These are phyloP conservation scores for Lentinula guzmanii DNA, from an alignment of 768 basidiomycete species.

Conservation along the genomic window DNA sequence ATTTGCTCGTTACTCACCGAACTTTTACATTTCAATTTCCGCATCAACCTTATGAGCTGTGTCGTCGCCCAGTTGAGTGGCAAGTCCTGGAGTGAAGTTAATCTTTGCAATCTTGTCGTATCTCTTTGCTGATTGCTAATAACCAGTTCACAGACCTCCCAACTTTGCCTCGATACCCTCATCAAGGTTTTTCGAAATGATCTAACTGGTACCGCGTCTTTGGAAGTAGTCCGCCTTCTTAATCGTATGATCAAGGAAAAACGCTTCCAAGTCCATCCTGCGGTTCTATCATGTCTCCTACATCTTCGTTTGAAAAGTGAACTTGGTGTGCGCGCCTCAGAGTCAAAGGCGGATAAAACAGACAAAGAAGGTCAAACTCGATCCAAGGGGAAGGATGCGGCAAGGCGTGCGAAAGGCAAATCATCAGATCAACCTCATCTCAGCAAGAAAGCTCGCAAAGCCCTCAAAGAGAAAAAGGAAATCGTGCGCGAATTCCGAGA, in stretches of 20 bases:
- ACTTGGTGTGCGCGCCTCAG: constrained; percentile 72
- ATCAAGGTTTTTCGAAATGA: constrained; percentile 82
- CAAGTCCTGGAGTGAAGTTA: constrained; percentile 85
- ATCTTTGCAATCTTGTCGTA: constrained; percentile 17
- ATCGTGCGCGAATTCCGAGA: constrained; percentile 91
- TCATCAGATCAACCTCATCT: constrained; percentile 62
- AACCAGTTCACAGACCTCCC: constrained; percentile 56
- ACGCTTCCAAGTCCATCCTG: constrained; percentile 84
- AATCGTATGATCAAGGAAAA: constrained; percentile 96
- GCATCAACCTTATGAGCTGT: constrained; percentile 84
- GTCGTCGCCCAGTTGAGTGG: constrained; percentile 79
- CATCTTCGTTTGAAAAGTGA: constrained; percentile 85
- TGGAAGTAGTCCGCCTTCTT: constrained; percentile 84
- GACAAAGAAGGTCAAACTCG: constrained; percentile 28
- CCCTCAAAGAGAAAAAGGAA: constrained; percentile 79
- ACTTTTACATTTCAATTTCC: constrained; percentile 95
- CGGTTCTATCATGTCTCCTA: constrained; percentile 79
- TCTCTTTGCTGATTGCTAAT: constrained; percentile 7
- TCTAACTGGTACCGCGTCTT: constrained; percentile 70
- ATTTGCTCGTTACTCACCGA: constrained; percentile 83
- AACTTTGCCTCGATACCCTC: constrained; percentile 77
- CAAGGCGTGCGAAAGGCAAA: constrained; percentile 49
- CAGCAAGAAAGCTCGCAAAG: constrained; percentile 90
- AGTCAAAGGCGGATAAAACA: constrained; percentile 53
- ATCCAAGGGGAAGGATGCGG: constrained; percentile 38